Evolutionary conservation across 768 basidiomycete species (phyloP).

Genomic region (Gyrodon lividus): DNA sequence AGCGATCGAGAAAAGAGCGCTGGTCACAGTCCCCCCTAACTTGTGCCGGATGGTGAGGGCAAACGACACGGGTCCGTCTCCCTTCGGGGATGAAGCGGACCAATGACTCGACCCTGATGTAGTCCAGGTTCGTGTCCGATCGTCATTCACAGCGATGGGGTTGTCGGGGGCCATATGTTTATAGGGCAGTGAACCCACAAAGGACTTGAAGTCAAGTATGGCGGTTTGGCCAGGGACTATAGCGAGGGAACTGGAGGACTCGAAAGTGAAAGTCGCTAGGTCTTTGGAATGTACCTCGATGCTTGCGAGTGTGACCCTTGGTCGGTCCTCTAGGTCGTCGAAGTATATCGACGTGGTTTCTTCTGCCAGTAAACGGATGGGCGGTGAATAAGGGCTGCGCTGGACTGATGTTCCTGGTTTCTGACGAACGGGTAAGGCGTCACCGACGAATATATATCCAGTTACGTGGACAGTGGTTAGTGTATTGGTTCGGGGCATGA

Average conservation of each 20-base stretch:
- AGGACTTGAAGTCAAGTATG: slow-evolving; percentile 51
- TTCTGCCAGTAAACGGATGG: slow-evolving; percentile 52
- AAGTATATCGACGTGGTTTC: slow-evolving; percentile 39
- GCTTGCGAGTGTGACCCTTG: slow-evolving; percentile 29
- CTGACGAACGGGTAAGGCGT: slow-evolving; percentile 59
- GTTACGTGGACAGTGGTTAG: slow-evolving; percentile 50
- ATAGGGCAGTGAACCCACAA: slow-evolving; percentile 49
- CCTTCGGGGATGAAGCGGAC: not conserved
- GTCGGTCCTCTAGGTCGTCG: slow-evolving; percentile 20
- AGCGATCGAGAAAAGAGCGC: slow-evolving; percentile 50
- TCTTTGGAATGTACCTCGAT: slow-evolving; percentile 45
- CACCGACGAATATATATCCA: slow-evolving; percentile 50
- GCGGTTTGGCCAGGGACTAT: slow-evolving; percentile 51
- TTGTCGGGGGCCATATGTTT: slow-evolving; percentile 53
- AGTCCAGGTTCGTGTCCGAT: slow-evolving; percentile 67
- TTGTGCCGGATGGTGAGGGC: slow-evolving; percentile 58
- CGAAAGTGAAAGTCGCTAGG: slow-evolving; percentile 57
- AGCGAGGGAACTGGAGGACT: slow-evolving; percentile 31
- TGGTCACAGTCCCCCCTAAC: slow-evolving; percentile 53
- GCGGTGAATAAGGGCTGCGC: slow-evolving; percentile 59
- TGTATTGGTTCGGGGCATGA: slow-evolving; percentile 58
- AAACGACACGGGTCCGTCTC: slow-evolving; percentile 23
- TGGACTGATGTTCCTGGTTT: slow-evolving; percentile 27
- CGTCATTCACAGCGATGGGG: slow-evolving; percentile 57
- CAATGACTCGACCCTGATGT: slow-evolving; percentile 39